Evolutionary conservation across 129 eudicot genomes (phyloP), one percentile per base, ranked within the genome.

Genomic region (Centella asiatica): DNA sequence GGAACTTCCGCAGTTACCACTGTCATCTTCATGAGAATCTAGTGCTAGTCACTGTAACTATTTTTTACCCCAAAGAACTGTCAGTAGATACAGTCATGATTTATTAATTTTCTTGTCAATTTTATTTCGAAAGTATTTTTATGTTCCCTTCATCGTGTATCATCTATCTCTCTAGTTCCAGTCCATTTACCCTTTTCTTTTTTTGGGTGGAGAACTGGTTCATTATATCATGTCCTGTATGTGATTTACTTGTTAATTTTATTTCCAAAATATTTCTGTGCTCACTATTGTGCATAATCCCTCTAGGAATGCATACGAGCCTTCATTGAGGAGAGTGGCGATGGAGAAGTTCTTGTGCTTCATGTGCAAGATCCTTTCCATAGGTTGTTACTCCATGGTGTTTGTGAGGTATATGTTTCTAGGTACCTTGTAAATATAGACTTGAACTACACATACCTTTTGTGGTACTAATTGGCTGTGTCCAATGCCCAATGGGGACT

Each of bases 351-450:
- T 54, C 90, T 92, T 34, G 79, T 69, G 64, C 82, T 92, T 6
- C 74, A 70, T 48, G 94, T 92, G 37, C 87, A 74, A 68, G 96
- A 92, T 76, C 88, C 96, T 54, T 92, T 92, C 37, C 90, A 87
- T 56, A 83, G 96, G 76, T 68, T 92, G 75, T 56, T 92, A 68
- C 90, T 87, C n/a, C 98, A 92, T 72, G 98, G 98, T 76, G 90
- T 92, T 73, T 92, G 90, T 55, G 98, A 92, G 98, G 98, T 92
- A 84, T 40, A 18, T 18, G 4, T 37, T 25, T 49, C 45, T 23
- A 29, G 22, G 44, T 27, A 12, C 7, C 46, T 39, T 42, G 13
- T 57, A 52, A 19, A 33, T 37, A 5, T 36, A 45, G 32, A 25
- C 44, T n/a, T 29, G 17, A 56, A 12, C 44, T 31, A 32, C 14